These are phyloP conservation scores for Diaporthe vexans DNA, from an alignment of 2,329 filamentous ascomycete species.

Conservation along the genomic window DNA sequence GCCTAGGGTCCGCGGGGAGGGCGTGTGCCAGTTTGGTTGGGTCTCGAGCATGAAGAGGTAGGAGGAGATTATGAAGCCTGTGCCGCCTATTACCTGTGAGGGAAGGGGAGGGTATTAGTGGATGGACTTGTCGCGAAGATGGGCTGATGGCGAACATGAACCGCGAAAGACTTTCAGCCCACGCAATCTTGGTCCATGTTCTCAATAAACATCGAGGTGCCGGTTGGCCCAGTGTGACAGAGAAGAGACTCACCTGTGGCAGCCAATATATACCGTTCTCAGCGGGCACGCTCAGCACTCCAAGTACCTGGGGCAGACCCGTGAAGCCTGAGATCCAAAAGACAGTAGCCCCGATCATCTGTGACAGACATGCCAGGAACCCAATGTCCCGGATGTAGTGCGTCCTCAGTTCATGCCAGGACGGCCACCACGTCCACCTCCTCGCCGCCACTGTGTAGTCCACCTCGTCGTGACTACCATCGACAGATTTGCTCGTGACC, in stretches of 20 bases:
- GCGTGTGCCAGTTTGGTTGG: slow-evolving; percentile 73
- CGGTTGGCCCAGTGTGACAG: neutral
- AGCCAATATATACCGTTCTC: slow-evolving; percentile 73
- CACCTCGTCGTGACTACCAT: neutral
- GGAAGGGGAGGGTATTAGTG: slow-evolving; percentile 46
- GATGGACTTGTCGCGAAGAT: neutral
- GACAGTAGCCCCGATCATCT: slow-evolving; percentile 71
- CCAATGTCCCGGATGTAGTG: slow-evolving; percentile 75
- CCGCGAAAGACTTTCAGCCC: too few species aligned
- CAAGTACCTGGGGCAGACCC: slow-evolving; percentile 68
- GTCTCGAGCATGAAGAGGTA: slow-evolving; percentile 76
- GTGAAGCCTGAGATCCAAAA: slow-evolving; percentile 77
- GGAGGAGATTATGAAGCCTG: slow-evolving; percentile 71
- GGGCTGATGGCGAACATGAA: neutral
- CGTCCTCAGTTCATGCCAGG: slow-evolving; percentile 65
- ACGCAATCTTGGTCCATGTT: neutral
- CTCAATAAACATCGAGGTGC: too few species aligned
- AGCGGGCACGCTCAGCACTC: slow-evolving; percentile 59
- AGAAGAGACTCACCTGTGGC: slow-evolving; percentile 62
- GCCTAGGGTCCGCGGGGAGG: slow-evolving; percentile 68
- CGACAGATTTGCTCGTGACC: neutral
- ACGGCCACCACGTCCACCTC: slow-evolving; percentile 73
- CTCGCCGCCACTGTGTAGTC: slow-evolving; percentile 39
- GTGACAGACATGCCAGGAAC: slow-evolving; percentile 70
- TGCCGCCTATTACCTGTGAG: slow-evolving; percentile 72